A percentile compares a stretch with the other conserved stretches of the same genome.
Conservation (phyloP, 2,329 filamentous ascomycete genomes). For the Hypoxylon sp. region DNA sequence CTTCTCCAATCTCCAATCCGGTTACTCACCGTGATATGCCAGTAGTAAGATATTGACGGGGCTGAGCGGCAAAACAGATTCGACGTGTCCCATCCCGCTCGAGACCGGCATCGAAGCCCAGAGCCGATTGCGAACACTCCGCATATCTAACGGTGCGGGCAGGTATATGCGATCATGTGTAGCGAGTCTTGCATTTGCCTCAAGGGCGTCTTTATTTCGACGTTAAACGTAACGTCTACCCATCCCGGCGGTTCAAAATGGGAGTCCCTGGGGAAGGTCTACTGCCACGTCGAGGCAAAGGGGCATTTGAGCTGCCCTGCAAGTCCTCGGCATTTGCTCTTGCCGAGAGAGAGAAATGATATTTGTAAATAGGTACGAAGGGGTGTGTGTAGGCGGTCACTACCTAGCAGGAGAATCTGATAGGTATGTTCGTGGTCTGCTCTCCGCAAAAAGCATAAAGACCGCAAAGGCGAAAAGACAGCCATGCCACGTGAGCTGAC, state of each 20-base stretch:
- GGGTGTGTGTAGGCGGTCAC: background rate
- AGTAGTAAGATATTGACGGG: constrained; percentile 32
- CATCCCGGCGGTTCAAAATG: constrained; percentile 1
- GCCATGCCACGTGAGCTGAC: constrained; percentile 35
- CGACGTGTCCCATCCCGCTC: constrained; percentile 20
- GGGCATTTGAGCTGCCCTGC: background rate
- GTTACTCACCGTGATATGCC: constrained; percentile 8
- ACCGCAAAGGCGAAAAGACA: background rate
- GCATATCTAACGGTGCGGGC: constrained; percentile 28
- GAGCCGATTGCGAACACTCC: constrained; percentile 13
- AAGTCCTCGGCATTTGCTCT: constrained; percentile 21
- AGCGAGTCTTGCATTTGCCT: constrained; percentile 25
- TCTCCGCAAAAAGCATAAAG: constrained; percentile 3
- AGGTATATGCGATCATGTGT: constrained; percentile 44
- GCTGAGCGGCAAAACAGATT: constrained; percentile 38
- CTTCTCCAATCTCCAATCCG: constrained; percentile 13
- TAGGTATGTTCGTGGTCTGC: background rate
- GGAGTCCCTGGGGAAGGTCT: background rate
- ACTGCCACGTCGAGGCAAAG: background rate
- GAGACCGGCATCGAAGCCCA: constrained; percentile 13
- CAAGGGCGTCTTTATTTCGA: constrained; percentile 29
- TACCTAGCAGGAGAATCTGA: background rate
- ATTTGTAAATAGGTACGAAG: background rate
- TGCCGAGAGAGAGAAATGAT: background rate
- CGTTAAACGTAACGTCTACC: constrained; percentile 32